Conservation (phyloP, 2,329 filamentous ascomycete species). For the Xylogone sp. region DNA sequence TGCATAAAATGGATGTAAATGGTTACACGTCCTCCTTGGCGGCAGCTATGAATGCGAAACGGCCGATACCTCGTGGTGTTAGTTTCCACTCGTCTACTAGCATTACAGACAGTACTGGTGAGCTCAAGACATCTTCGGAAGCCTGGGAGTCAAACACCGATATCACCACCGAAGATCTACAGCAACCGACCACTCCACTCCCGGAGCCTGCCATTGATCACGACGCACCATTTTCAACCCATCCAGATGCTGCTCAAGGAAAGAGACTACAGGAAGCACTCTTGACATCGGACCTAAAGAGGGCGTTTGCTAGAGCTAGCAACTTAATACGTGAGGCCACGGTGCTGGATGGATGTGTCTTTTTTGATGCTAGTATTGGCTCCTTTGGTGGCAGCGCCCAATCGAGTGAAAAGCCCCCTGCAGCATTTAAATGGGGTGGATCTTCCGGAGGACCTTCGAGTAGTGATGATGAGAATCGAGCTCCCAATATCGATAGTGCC, state of each 20-base stretch:
- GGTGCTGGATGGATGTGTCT: conserved; percentile 6
- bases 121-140: not conserved
- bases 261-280: conserved; percentile 17
- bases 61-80: not conserved
- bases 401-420: not conserved
- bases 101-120: not conserved
- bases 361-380: conserved; percentile 5
- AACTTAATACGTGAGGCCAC: conserved; percentile 9
- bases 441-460: not conserved
- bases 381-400: not conserved
- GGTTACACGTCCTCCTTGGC: not conserved
- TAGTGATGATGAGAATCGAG: not conserved
- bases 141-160: not conserved
- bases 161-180: not conserved
- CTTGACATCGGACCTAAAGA: conserved; percentile 16
- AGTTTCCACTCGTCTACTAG: not conserved
- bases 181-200: not conserved
- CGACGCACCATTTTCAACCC: too few relatives aligned
- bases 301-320: conserved; percentile 7
- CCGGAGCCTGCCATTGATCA: not conserved
- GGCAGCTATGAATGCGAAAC: not conserved
- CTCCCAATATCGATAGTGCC: not conserved
- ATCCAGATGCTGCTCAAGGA: not conserved
- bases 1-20: not conserved
- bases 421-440: not conserved